phyloP scores from a whole-genome alignment of 305 asterid species.

The Solanum hybrid region DNA sequence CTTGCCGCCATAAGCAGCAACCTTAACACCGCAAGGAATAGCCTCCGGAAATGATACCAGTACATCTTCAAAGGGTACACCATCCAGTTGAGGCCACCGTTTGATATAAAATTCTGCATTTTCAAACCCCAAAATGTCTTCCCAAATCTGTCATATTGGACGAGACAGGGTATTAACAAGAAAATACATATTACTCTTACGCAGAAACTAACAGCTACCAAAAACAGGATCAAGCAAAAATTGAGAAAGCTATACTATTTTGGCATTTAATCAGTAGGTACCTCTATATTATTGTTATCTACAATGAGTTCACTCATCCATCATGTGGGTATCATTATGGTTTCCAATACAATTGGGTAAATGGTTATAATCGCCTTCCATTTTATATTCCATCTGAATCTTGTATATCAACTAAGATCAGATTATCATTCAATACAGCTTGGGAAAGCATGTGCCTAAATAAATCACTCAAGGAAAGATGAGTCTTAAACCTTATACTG shows the following conservation, averaged over 20 bases:
- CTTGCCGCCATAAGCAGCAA: conserved; percentile 75
- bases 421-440: not conserved
- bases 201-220: not conserved
- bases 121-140: conserved; percentile 95
- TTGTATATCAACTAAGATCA: conserved; percentile 2
- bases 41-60: conserved; percentile 87
- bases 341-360: not conserved
- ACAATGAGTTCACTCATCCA: not conserved
- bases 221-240: not conserved
- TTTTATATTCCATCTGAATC: not conserved
- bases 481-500: not conserved
- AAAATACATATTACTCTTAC: not conserved
- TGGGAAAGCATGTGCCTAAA: not conserved
- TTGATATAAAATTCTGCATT: conserved; percentile 94
- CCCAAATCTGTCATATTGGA: conserved; percentile 78
- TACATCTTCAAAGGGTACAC: conserved; percentile 62
- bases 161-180: not conserved
- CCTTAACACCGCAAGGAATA: conserved; percentile 91
- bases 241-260: not conserved
- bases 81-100: conserved; percentile 87
- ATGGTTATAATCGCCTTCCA: not conserved
- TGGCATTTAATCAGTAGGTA: not conserved
- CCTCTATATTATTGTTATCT: not conserved
- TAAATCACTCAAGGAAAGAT: not conserved
- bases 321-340: not conserved